A percentile compares a stretch with the other conserved stretches of the same genome.
These are phyloP conservation scores for Ilyonectria destructans DNA, from an alignment of 2,329 filamentous ascomycete species.

Conservation along the genomic window DNA sequence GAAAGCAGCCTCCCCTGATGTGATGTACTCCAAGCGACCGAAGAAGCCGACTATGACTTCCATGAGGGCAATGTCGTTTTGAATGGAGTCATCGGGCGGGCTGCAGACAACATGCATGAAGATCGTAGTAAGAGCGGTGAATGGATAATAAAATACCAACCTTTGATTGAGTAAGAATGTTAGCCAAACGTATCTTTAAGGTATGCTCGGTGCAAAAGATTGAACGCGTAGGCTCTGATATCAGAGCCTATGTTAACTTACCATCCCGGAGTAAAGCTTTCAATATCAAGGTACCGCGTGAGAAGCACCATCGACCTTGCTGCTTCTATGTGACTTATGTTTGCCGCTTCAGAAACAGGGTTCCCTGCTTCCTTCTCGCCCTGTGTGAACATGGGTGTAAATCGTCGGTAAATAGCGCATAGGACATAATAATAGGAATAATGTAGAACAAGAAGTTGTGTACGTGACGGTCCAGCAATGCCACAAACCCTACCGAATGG, in stretches of 20 bases:
- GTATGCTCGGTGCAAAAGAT: neutral
- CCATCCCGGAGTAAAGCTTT: constrained; percentile 24
- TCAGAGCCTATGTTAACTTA: neutral
- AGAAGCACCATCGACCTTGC: constrained; percentile 21
- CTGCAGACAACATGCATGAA: constrained; percentile 15
- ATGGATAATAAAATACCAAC: constrained; percentile 20
- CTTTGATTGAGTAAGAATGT: neutral
- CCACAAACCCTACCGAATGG: neutral
- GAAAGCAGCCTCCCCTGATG: constrained; percentile 23
- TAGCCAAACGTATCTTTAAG: neutral
- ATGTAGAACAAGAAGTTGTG: constrained; percentile 12
- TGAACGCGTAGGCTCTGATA: too few species aligned
- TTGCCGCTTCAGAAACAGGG: neutral
- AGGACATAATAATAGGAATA: constrained; percentile 14
- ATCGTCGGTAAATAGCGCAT: constrained; percentile 13
- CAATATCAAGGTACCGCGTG: constrained; percentile 22
- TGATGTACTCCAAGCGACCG: constrained; percentile 26
- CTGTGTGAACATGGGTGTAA: constrained; percentile 8
- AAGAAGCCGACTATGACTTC: constrained; percentile 25
- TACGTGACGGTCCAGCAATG: neutral
- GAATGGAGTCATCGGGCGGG: neutral
- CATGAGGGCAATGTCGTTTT: constrained; percentile 26
- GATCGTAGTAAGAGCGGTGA: constrained; percentile 14
- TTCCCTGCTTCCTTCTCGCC: neutral
- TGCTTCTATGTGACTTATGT: constrained; percentile 4